Percentiles rank a stretch among this genome's conserved stretches.
Evolutionary conservation across 148 eudicot species (phyloP).

Genomic region (Silene latifolia): DNA sequence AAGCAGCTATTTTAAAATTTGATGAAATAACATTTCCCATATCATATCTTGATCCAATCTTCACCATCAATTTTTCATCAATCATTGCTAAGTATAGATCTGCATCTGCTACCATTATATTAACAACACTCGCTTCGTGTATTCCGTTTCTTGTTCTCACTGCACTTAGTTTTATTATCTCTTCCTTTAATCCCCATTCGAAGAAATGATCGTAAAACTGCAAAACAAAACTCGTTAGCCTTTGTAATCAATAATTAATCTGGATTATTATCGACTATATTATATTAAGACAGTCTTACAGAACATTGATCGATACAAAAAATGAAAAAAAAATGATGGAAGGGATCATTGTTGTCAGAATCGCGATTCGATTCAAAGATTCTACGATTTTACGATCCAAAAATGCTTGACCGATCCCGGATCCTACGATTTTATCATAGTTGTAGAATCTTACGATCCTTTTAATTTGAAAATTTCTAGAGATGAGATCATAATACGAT

Average conservation of each 20-base stretch:
- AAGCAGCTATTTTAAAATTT: slow-evolving; percentile 35
- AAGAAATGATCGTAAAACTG: slow-evolving; percentile 65
- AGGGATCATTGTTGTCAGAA: too few relatives aligned
- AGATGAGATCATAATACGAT: too few relatives aligned
- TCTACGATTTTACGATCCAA: too few relatives aligned
- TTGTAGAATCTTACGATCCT: too few relatives aligned
- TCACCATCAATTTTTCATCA: slow-evolving; percentile 41
- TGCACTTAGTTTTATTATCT: slow-evolving; percentile 32
- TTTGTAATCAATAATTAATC: too few relatives aligned
- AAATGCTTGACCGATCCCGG: too few relatives aligned
- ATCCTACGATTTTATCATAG: too few relatives aligned
- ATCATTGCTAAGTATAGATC: slow-evolving; percentile 56
- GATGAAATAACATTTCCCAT: slow-evolving; percentile 49
- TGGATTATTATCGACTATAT: background rate
- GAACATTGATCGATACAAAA: too few relatives aligned
- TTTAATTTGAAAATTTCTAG: too few relatives aligned
- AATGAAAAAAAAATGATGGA: too few relatives aligned
- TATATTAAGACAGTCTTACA: background rate
- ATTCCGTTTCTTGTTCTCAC: slow-evolving; percentile 47
- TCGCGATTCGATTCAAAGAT: too few relatives aligned
- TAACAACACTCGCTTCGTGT: slow-evolving; percentile 36
- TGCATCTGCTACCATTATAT: slow-evolving; percentile 52
- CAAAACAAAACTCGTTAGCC: background rate
- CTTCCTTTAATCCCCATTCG: slow-evolving; percentile 62
- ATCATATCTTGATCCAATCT: slow-evolving; percentile 31